Evolutionary conservation across 2,329 filamentous ascomycete species (phyloP).

Genomic region (Magnaporthales sp.): DNA sequence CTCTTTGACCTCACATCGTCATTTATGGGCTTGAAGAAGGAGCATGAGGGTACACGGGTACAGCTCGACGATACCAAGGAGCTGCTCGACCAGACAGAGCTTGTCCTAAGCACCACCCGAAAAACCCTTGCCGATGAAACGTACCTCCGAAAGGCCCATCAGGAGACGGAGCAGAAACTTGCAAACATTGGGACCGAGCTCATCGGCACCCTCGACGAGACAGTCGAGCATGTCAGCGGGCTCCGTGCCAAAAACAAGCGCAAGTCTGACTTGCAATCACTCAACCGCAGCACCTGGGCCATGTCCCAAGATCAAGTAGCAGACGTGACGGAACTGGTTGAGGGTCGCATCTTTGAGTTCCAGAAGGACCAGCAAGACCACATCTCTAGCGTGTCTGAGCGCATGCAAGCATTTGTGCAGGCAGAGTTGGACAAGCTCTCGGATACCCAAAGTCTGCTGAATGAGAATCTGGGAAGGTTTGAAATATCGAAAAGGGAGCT

Average conservation of each 20-base stretch:
- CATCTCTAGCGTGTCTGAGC: conserved; percentile 55
- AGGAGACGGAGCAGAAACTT: conserved; percentile 74
- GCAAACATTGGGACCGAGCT: conserved; percentile 65
- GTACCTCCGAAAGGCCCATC: conserved; percentile 70
- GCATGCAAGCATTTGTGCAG: conserved; percentile 70
- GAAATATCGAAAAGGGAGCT: conserved; percentile 59
- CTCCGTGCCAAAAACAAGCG: conserved; percentile 81
- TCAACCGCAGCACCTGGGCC: conserved; percentile 74
- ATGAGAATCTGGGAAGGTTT: conserved; percentile 61
- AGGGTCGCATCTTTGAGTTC: conserved; percentile 65
- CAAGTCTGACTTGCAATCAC: conserved; percentile 71
- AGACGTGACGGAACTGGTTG: conserved; percentile 68
- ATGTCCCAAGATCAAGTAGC: conserved; percentile 67
- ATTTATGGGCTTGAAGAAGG: conserved; percentile 82
- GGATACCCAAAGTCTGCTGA: conserved; percentile 60
- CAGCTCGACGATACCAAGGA: conserved; percentile 72
- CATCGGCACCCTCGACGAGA: conserved; percentile 67
- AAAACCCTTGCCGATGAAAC: conserved; percentile 73
- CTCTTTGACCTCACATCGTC: conserved; percentile 77
- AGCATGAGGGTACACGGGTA: conserved; percentile 68
- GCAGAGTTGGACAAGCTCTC: conserved; percentile 66
- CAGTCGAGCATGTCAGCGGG: conserved; percentile 71
- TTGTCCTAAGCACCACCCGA: conserved; percentile 69
- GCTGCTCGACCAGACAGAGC: conserved; percentile 79
- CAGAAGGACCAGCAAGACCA: conserved; percentile 63